These are phyloP conservation scores for Saccharomycopsis oosterbeekiorum DNA, from an alignment of 805 yeast species.

Conservation along the genomic window DNA sequence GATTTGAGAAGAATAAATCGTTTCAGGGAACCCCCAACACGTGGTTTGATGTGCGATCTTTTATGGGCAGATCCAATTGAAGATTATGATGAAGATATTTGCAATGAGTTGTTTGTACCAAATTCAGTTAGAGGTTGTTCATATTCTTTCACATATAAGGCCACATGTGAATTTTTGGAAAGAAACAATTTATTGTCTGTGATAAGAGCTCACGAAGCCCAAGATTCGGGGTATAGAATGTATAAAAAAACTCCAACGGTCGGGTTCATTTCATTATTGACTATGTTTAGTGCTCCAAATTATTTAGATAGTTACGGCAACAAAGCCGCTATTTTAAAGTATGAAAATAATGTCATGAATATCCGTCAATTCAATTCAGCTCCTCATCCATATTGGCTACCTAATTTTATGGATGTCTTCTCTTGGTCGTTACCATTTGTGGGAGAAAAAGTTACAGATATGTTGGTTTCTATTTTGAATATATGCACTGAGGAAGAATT, in stretches of 20 bases:
- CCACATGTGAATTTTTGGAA: conserved; percentile 70
- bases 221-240: conserved; percentile 94
- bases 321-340: conserved; percentile 90
- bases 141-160: conserved; percentile 75
- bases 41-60: conserved; percentile 88
- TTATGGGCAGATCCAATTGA: conserved; percentile 97
- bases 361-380: conserved; percentile 87
- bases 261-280: conserved; percentile 83
- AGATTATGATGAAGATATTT: conserved; percentile 60
- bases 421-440: conserved; percentile 97
- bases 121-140: conserved; percentile 88
- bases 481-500: conserved; percentile 94
- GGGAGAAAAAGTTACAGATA: conserved; percentile 91
- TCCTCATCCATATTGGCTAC: conserved; percentile 96
- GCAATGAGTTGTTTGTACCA: conserved; percentile 41
- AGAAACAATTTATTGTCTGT: conserved; percentile 72
- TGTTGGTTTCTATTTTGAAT: conserved; percentile 80
- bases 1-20: conserved; percentile 66
- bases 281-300: conserved; percentile 93
- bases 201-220: conserved; percentile 95
- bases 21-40: conserved; percentile 86
- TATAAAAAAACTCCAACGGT: conserved; percentile 73
- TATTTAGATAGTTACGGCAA: conserved; percentile 87
- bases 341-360: conserved; percentile 87
- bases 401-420: conserved; percentile 94